Conservation (phyloP, 2,329 filamentous ascomycete genomes). For the Raffaelea albimanens region DNA sequence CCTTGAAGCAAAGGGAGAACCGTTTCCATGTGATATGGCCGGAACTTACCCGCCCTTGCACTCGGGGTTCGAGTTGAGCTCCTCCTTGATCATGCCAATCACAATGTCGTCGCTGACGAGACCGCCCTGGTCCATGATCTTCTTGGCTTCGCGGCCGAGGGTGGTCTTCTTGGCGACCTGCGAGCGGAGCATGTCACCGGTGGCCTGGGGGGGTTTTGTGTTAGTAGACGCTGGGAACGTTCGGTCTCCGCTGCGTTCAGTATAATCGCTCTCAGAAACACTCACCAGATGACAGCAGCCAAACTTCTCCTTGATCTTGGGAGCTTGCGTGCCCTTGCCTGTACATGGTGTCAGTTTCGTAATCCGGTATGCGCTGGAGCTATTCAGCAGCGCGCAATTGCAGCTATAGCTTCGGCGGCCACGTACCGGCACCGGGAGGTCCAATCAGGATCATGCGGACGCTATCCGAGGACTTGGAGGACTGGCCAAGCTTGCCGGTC, state of each 20-base stretch:
- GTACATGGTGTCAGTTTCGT: conserved; percentile 9
- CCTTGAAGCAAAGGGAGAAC: too few relatives aligned
- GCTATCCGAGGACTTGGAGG: conserved; percentile 41
- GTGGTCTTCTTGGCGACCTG: conserved; percentile 94
- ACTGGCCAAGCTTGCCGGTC: conserved; percentile 52
- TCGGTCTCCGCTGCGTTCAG: too few relatives aligned
- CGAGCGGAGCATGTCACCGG: conserved; percentile 48
- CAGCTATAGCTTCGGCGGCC: conserved; percentile 5
- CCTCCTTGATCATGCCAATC: conserved; percentile 98
- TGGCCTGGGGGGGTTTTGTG: conserved; percentile 51
- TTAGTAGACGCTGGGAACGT: too few relatives aligned
- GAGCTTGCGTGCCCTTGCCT: conserved; percentile 99
- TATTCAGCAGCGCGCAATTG: neutral
- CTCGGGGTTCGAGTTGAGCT: conserved; percentile 87
- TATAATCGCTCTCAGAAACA: conserved; percentile 21
- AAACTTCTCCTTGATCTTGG: conserved; percentile 97
- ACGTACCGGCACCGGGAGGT: conserved; percentile 89
- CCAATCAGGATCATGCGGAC: conserved; percentile 98
- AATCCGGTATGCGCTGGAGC: neutral
- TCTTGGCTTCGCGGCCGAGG: conserved; percentile 93
- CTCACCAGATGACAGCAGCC: conserved; percentile 89
- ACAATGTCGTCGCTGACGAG: conserved; percentile 98
- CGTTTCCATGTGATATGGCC: conserved; percentile 3
- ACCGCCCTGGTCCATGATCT: conserved; percentile 99
- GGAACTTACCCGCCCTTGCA: conserved; percentile 79